phyloP scores from a whole-genome alignment of 176 grass and related monocot species.

The Leersia perrieri region DNA sequence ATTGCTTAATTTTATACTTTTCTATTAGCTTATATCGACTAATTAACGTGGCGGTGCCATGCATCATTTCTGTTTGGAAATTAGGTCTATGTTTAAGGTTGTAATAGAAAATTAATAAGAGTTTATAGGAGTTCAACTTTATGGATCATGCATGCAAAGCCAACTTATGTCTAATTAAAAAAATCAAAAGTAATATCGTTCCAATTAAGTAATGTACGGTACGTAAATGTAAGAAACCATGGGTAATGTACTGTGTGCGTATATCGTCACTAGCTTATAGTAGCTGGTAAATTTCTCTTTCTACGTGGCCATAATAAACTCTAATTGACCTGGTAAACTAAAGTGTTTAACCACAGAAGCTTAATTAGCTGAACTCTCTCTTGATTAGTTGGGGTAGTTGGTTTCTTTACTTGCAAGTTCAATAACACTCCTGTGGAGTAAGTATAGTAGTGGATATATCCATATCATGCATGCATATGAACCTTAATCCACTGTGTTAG shows the following conservation, averaged over 20 bases:
- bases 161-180: background rate
- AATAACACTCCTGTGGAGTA: background rate
- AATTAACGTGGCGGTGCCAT: too few relatives aligned
- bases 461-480: background rate
- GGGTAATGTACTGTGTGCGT: background rate
- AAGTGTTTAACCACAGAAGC: background rate
- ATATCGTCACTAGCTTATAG: background rate
- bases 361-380: background rate
- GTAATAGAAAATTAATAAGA: background rate
- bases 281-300: background rate
- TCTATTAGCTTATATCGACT: background rate
- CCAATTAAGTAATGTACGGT: background rate
- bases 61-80: background rate
- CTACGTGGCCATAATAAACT: background rate
- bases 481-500: background rate
- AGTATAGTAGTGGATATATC: background rate
- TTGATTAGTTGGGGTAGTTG: background rate
- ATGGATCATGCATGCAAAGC: background rate
- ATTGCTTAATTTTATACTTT: background rate
- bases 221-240: background rate
- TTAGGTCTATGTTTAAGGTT: background rate
- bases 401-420: slow-evolving; percentile 14
- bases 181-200: background rate
- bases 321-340: background rate
- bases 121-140: background rate